phyloP scores from a whole-genome alignment of 2,329 filamentous ascomycete species.

The Calonectria pauciramosa region DNA sequence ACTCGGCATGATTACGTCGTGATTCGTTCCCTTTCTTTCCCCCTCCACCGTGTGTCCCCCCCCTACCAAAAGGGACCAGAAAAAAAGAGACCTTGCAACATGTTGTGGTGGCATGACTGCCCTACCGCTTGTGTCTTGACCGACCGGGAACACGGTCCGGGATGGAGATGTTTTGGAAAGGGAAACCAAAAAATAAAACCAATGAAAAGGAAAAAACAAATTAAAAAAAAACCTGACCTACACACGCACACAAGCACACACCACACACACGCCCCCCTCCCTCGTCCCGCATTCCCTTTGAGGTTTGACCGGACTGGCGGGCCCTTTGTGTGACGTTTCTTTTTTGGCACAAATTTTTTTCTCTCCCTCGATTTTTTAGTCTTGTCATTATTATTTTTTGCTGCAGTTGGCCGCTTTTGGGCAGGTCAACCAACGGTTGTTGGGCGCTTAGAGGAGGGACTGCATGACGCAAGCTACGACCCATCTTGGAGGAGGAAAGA shows the following conservation, averaged over 20 bases:
- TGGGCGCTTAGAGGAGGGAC: slow-evolving; percentile 33
- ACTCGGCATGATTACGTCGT: slow-evolving; percentile 65
- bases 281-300: slow-evolving; percentile 12
- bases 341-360: slow-evolving; percentile 8
- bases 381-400: slow-evolving; percentile 5
- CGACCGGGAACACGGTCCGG: slow-evolving; percentile 14
- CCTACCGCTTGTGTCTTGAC: slow-evolving; percentile 6
- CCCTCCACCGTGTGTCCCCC: not conserved
- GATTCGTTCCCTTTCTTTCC: slow-evolving; percentile 23
- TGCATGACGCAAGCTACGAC: slow-evolving; percentile 27
- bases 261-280: not conserved
- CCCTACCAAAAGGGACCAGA: too few species aligned
- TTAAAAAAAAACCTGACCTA: not conserved
- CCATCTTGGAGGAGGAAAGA: slow-evolving; percentile 1
- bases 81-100: slow-evolving; percentile 6
- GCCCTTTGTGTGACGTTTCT: slow-evolving; percentile 38
- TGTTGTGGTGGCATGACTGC: slow-evolving; percentile 24
- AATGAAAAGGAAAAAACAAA: not conserved
- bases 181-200: not conserved
- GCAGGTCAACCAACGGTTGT: slow-evolving; percentile 34
- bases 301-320: slow-evolving; percentile 36
- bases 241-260: not conserved
- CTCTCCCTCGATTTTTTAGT: not conserved
- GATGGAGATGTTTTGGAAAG: not conserved
- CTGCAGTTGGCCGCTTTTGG: slow-evolving; percentile 36